Percentiles rank a stretch among this genome's conserved stretches.
Evolutionary conservation across 768 basidiomycete species (phyloP).

Genomic region (Auricularia sp.): DNA sequence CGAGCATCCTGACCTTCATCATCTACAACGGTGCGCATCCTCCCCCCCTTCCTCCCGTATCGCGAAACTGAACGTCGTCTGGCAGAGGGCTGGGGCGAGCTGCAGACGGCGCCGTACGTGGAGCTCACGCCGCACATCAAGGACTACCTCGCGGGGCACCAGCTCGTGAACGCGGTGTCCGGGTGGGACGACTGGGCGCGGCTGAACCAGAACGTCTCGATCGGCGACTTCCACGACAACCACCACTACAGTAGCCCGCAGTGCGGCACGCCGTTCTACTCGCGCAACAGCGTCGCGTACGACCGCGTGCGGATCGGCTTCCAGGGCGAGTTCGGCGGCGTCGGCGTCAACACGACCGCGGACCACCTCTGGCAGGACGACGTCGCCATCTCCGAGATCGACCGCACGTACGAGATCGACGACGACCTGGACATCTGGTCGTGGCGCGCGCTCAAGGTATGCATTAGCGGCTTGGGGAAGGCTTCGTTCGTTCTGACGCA

Average conservation of each 20-base stretch:
- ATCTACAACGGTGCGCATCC: background rate
- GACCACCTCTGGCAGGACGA: background rate
- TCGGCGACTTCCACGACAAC: conserved; percentile 1
- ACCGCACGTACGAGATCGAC: background rate
- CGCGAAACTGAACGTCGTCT: background rate
- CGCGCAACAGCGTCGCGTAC: background rate
- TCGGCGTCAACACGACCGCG: background rate
- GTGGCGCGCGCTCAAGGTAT: background rate
- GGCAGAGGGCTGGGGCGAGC: background rate
- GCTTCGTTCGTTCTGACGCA: no score
- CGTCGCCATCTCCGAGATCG: background rate
- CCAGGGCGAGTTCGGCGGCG: conserved; percentile 1
- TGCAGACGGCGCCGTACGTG: background rate
- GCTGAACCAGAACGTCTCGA: background rate
- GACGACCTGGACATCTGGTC: background rate
- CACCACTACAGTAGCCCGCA: background rate
- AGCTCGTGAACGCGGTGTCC: background rate
- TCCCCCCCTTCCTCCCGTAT: background rate
- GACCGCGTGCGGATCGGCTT: background rate
- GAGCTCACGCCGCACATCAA: background rate
- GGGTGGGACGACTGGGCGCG: background rate
- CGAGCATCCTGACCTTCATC: background rate
- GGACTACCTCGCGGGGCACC: background rate
- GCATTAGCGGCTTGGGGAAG: no score
- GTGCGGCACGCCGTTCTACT: conserved; percentile 1